phyloP scores from a whole-genome alignment of 75 land plant genomes.

The Selaginella moellendorffii region DNA sequence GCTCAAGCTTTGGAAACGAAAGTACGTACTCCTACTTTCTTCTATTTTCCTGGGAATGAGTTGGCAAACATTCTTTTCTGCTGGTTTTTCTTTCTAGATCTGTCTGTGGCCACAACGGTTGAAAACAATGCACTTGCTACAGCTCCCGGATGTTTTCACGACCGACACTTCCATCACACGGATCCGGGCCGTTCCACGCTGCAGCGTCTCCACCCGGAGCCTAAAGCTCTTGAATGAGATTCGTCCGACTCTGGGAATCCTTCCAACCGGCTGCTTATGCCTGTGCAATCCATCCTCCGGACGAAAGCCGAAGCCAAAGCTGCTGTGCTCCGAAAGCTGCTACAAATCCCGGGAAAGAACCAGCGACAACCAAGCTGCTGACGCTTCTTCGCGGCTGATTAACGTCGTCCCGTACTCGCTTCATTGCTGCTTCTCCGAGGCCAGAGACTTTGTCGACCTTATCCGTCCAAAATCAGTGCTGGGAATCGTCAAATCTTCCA shows the following conservation, averaged over 20 bases:
- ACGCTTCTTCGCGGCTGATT: neutral
- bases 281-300: neutral
- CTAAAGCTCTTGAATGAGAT: constrained; percentile 1
- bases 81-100: constrained; percentile 29
- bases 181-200: constrained; percentile 5
- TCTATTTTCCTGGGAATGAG: too few relatives aligned
- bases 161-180: neutral
- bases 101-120: constrained; percentile 64
- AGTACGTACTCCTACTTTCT: too few relatives aligned
- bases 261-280: constrained; percentile 2
- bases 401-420: constrained; percentile 43
- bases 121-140: constrained; percentile 1
- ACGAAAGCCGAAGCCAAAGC: neutral
- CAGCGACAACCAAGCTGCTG: neutral
- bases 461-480: constrained; percentile 27
- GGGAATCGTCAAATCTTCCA: constrained; percentile 37
- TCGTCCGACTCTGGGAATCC: neutral
- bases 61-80: too few relatives aligned
- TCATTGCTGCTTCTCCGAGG: constrained; percentile 46
- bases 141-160: neutral
- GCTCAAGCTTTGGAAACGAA: neutral
- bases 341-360: neutral
- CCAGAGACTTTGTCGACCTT: constrained; percentile 33
- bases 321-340: neutral
- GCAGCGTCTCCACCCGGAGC: neutral